Evolutionary conservation across 306 rosid genomes (phyloP).

Genomic region (Citrullus colocynthis): DNA sequence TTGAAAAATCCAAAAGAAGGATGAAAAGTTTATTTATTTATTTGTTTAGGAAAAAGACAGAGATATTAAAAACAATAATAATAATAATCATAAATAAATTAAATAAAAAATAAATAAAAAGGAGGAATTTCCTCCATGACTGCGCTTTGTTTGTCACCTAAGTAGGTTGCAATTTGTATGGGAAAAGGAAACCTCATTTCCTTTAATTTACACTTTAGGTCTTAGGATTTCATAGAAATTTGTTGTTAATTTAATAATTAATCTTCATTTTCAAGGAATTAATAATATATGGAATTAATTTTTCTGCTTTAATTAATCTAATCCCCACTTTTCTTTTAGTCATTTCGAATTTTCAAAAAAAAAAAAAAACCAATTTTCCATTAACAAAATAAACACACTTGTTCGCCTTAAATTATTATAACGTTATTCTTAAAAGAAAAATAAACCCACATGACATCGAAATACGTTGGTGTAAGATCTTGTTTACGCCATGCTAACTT

Average conservation of each 20-base stretch:
- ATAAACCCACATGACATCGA: not conserved
- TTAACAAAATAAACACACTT: not conserved
- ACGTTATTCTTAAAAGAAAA: not conserved
- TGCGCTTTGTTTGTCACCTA: not conserved
- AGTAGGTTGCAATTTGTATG: not conserved
- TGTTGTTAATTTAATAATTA: not conserved
- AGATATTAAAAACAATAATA: not conserved
- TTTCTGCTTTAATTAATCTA: not conserved
- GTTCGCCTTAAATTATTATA: not conserved
- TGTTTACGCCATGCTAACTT: not conserved
- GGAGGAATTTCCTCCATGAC: constrained; percentile 1
- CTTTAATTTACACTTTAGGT: not conserved
- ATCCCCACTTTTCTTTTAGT: not conserved
- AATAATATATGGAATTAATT: not conserved
- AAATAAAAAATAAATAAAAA: not conserved
- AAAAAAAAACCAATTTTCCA: not conserved
- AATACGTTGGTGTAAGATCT: not conserved
- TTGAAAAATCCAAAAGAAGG: not conserved
- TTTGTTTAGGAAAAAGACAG: not conserved
- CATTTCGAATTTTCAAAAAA: not conserved
- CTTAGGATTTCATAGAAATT: not conserved
- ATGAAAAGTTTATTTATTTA: not conserved
- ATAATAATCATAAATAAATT: too few species aligned
- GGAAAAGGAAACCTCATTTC: not conserved
- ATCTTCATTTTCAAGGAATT: not conserved